A percentile compares a stretch with the other conserved stretches of the same genome.
Evolutionary conservation across 306 rosid species (phyloP).

Genomic region (Luffa acutangula): DNA sequence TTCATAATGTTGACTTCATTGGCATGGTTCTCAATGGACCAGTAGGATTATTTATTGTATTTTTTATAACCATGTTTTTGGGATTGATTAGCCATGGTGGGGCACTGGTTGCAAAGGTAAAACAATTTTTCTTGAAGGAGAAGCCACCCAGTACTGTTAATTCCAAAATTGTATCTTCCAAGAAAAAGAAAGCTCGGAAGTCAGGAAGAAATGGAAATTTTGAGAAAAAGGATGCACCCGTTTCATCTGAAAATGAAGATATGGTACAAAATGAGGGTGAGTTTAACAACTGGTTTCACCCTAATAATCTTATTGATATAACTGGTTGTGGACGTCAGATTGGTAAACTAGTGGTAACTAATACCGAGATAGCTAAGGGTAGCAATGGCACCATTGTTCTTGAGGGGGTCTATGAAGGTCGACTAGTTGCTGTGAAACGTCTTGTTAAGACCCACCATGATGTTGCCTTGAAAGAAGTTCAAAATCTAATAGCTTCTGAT

Average conservation of each 20-base stretch:
- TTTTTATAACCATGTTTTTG: slow-evolving; percentile 20
- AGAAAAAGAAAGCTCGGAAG: slow-evolving; percentile 42
- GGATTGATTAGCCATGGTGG: slow-evolving; percentile 14
- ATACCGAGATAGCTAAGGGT: slow-evolving; percentile 74
- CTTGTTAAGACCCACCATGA: slow-evolving; percentile 70
- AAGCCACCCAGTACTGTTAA: slow-evolving; percentile 16
- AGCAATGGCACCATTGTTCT: slow-evolving; percentile 77
- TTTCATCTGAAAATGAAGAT: slow-evolving; percentile 24
- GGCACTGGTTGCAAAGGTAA: slow-evolving; percentile 15
- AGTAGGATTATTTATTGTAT: slow-evolving; percentile 3
- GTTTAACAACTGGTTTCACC: slow-evolving; percentile 13
- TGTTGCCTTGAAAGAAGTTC: slow-evolving; percentile 64
- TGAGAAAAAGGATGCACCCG: slow-evolving; percentile 24
- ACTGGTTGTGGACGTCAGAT: slow-evolving; percentile 27
- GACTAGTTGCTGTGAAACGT: slow-evolving; percentile 77
- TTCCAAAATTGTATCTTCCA: slow-evolving; percentile 29
- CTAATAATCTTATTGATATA: slow-evolving; percentile 14
- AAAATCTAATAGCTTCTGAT: slow-evolving; percentile 72
- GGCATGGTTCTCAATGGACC: not conserved
- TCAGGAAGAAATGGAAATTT: slow-evolving; percentile 18
- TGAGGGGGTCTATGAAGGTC: slow-evolving; percentile 67
- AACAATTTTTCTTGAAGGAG: slow-evolving; percentile 14
- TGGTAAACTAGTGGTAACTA: slow-evolving; percentile 58
- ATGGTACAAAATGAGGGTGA: slow-evolving; percentile 7
- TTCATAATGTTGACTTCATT: not conserved